A percentile compares a stretch with the other conserved stretches of the same genome.
These are phyloP conservation scores for Tylopilus sp. DNA, from an alignment of 768 basidiomycete genomes.

Conservation along the genomic window DNA sequence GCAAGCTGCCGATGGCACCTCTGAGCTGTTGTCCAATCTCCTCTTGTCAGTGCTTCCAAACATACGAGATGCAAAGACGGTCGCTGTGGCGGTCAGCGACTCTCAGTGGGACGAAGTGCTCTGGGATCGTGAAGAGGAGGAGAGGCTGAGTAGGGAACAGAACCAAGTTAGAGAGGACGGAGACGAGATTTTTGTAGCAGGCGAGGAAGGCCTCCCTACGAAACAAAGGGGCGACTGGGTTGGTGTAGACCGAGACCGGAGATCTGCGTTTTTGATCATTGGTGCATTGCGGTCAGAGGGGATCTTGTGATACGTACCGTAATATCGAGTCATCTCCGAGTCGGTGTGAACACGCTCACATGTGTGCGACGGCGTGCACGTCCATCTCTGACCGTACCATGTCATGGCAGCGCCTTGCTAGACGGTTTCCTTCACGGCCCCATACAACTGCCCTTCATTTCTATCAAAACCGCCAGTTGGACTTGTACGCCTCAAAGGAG, in stretches of 20 bases:
- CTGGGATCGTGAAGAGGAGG: slow-evolving; percentile 70
- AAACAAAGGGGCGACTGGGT: slow-evolving; percentile 66
- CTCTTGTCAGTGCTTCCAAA: slow-evolving; percentile 73
- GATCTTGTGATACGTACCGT: slow-evolving; percentile 41
- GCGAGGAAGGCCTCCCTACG: slow-evolving; percentile 50
- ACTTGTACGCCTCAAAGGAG: slow-evolving; percentile 72
- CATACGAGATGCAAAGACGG: slow-evolving; percentile 66
- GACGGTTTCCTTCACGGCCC: slow-evolving; percentile 14
- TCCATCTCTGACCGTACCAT: slow-evolving; percentile 17
- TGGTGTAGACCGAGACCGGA: slow-evolving; percentile 73
- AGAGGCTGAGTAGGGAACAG: slow-evolving; percentile 28
- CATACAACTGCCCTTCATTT: slow-evolving; percentile 55
- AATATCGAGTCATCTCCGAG: background rate
- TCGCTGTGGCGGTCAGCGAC: slow-evolving; percentile 75
- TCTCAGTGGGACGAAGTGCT: slow-evolving; percentile 79
- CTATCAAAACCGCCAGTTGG: slow-evolving; percentile 80
- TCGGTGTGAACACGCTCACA: background rate
- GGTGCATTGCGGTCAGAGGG: slow-evolving; percentile 74
- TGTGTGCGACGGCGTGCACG: background rate
- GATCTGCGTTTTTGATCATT: slow-evolving; percentile 77
- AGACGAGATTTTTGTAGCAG: slow-evolving; percentile 61
- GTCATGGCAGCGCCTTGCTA: slow-evolving; percentile 21
- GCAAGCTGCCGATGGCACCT: slow-evolving; percentile 61
- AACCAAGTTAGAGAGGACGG: slow-evolving; percentile 18
- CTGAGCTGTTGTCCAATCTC: slow-evolving; percentile 71